Evolutionary conservation across 2,329 filamentous ascomycete species (phyloP).

Genomic region (Zasmidium cellare): DNA sequence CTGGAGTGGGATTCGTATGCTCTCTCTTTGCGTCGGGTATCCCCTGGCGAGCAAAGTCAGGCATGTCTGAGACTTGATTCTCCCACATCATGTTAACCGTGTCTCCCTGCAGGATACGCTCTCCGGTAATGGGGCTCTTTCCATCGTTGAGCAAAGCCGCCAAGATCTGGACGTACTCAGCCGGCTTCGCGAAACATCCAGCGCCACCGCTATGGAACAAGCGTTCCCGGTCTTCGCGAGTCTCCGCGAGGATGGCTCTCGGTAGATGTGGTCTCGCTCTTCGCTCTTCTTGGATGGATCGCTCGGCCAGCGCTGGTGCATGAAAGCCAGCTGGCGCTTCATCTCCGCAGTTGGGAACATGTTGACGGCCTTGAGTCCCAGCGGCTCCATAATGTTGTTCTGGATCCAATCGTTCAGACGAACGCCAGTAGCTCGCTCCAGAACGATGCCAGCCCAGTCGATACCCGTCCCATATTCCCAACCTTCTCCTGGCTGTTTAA

Average conservation of each 20-base stretch:
- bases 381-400: slow-evolving; percentile 47
- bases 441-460: slow-evolving; percentile 52
- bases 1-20: slow-evolving; percentile 39
- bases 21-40: slow-evolving; percentile 36
- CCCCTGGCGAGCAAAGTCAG: slow-evolving; percentile 36
- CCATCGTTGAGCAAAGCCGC: slow-evolving; percentile 65
- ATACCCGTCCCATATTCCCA: slow-evolving; percentile 48
- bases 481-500: slow-evolving; percentile 63
- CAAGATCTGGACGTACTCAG: slow-evolving; percentile 64
- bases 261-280: slow-evolving; percentile 53
- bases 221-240: slow-evolving; percentile 43
- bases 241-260: slow-evolving; percentile 48
- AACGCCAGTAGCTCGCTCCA: slow-evolving; percentile 47
- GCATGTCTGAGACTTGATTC: slow-evolving; percentile 40
- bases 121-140: slow-evolving; percentile 56
- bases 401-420: slow-evolving; percentile 49
- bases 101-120: slow-evolving; percentile 54
- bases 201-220: slow-evolving; percentile 63
- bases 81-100: slow-evolving; percentile 65
- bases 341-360: slow-evolving; percentile 60
- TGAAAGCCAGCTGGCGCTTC: slow-evolving; percentile 56
- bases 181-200: slow-evolving; percentile 59
- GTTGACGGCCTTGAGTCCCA: slow-evolving; percentile 51
- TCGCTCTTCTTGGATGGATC: slow-evolving; percentile 16
- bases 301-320: slow-evolving; percentile 55